Conservation (phyloP, 2,329 filamentous ascomycete species). For the Canariomyces notabilis region DNA sequence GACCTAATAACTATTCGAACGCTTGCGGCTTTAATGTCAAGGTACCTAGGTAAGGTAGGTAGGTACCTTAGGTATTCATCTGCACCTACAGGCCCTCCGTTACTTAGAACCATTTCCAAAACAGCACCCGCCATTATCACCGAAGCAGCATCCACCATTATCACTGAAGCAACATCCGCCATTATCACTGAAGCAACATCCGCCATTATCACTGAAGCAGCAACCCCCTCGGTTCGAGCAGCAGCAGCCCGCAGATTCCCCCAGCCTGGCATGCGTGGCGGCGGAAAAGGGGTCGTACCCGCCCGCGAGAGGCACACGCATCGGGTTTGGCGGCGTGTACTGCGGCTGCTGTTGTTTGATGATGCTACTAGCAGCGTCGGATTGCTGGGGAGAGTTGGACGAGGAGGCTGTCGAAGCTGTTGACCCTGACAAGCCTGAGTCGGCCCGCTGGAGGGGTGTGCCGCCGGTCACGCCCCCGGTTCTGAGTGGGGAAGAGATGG, state of each 20-base stretch:
- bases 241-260: constrained; percentile 8
- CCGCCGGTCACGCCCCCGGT: neutral
- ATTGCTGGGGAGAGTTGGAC: no score
- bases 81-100: no score
- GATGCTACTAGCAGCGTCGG: no score
- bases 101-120: no score
- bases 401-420: neutral
- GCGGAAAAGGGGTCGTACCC: neutral
- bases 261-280: neutral
- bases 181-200: constrained; percentile 17
- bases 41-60: no score
- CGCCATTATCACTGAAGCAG: constrained; percentile 19
- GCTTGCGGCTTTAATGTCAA: no score
- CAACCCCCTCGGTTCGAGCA: constrained; percentile 13
- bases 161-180: constrained; percentile 19
- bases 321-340: neutral
- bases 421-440: neutral
- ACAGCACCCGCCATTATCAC: constrained; percentile 11
- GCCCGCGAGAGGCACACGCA: neutral
- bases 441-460: neutral
- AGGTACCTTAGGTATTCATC: no score
- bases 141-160: constrained; percentile 19
- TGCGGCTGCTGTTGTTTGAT: neutral
- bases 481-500: neutral
- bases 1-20: no score